Conservation (phyloP, 495 filamentous ascomycete species). For the Podospora sp. region DNA sequence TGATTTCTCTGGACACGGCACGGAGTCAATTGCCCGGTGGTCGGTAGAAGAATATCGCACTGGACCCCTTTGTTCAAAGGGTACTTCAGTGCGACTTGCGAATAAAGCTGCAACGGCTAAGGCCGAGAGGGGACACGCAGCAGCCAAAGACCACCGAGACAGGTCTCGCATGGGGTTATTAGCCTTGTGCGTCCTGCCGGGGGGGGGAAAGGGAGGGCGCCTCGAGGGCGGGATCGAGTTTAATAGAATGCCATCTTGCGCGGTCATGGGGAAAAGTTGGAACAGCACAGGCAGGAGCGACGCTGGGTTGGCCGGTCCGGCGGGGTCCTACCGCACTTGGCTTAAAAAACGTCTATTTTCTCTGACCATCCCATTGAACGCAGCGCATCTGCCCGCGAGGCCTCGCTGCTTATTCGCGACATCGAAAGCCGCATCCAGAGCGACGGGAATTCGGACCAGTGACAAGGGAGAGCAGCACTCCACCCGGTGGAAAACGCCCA, state of each 20-base stretch:
- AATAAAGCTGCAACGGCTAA: neutral
- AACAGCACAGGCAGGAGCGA: neutral
- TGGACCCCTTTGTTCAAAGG: neutral
- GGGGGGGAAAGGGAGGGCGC: neutral
- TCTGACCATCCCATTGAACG: neutral
- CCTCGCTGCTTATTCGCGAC: neutral
- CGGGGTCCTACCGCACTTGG: neutral
- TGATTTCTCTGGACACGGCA: neutral
- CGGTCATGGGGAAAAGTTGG: slow-evolving; percentile 7
- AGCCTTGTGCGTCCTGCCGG: neutral
- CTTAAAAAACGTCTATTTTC: neutral
- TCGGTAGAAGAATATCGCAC: neutral
- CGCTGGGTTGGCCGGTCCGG: neutral
- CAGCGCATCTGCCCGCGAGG: neutral
- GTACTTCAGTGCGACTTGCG: neutral
- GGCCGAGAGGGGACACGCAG: neutral
- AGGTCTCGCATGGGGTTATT: slow-evolving; percentile 10
- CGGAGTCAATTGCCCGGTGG: neutral
- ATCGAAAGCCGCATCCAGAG: neutral
- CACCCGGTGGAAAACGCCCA: neutral
- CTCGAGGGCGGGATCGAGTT: slow-evolving; percentile 1
- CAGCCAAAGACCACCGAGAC: slow-evolving; percentile 7
- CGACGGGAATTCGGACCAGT: neutral
- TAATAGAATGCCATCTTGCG: slow-evolving; percentile 11
- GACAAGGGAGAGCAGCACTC: slow-evolving; percentile 4